Conservation (phyloP, 2,329 filamentous ascomycete species). For the Fusarium tanahbumbuense region DNA sequence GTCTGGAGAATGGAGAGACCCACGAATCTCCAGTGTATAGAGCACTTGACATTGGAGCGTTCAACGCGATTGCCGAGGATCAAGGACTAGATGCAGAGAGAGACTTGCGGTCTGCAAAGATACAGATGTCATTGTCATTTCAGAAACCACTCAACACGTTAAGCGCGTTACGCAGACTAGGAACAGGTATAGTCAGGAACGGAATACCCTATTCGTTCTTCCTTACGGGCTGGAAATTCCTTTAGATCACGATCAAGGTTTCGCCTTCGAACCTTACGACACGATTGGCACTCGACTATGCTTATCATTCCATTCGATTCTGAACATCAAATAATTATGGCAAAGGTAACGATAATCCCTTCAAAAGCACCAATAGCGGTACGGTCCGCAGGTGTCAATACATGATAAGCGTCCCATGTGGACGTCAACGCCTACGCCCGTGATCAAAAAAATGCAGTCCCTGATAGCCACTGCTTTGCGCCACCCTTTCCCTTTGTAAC, state of each 20-base stretch:
- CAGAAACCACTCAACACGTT: not conserved
- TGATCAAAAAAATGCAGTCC: slow-evolving; percentile 7
- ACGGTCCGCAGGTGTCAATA: not conserved
- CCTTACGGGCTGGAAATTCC: not conserved
- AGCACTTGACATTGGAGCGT: not conserved
- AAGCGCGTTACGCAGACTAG: slow-evolving; percentile 27
- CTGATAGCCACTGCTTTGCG: slow-evolving; percentile 1
- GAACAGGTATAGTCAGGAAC: slow-evolving; percentile 36
- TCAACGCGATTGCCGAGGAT: slow-evolving; percentile 1
- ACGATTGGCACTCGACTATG: not conserved
- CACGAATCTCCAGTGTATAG: slow-evolving; percentile 3
- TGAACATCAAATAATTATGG: not conserved
- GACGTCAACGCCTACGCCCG: slow-evolving; percentile 28
- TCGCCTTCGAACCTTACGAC: not conserved
- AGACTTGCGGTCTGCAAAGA: not conserved
- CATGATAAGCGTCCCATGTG: slow-evolving; percentile 8
- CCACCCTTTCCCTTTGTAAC: not conserved
- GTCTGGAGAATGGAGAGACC: slow-evolving; percentile 2
- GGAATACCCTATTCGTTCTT: slow-evolving; percentile 1
- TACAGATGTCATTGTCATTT: slow-evolving; percentile 2
- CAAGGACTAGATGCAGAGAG: not conserved
- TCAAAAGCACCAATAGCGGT: not conserved
- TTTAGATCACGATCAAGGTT: slow-evolving; percentile 2
- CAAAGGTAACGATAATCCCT: not conserved
- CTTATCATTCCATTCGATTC: slow-evolving; percentile 7